A percentile compares a stretch with the other conserved stretches of the same genome.
These are phyloP conservation scores for Rhodotorula sp. DNA, from an alignment of 1,284 basidiomycete genomes.

Conservation along the genomic window DNA sequence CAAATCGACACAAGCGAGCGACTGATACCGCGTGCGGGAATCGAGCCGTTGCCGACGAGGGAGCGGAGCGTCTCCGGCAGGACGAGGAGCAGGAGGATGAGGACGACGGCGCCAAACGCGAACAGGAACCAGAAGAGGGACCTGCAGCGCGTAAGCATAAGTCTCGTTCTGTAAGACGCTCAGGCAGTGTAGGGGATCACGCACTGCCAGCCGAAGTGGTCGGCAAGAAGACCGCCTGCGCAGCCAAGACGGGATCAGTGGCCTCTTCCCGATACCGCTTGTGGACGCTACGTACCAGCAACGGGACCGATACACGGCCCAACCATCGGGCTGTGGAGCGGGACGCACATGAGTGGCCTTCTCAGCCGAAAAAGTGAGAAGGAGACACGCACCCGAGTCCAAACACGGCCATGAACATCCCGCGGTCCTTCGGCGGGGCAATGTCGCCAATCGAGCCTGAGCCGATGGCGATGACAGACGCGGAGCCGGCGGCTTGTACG, in stretches of 20 bases:
- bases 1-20: slow-evolving; percentile 31
- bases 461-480: slow-evolving; percentile 43
- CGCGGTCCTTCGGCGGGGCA: slow-evolving; percentile 36
- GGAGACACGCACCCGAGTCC: slow-evolving; percentile 10
- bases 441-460: slow-evolving; percentile 44
- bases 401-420: slow-evolving; percentile 33
- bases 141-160: slow-evolving; percentile 45
- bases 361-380: too few relatives aligned
- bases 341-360: background rate
- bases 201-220: slow-evolving; percentile 42
- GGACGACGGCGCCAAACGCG: slow-evolving; percentile 62
- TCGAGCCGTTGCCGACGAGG: slow-evolving; percentile 50
- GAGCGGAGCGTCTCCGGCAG: slow-evolving; percentile 65
- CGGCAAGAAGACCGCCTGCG: slow-evolving; percentile 40
- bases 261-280: too few relatives aligned
- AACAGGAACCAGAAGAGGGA: slow-evolving; percentile 78
- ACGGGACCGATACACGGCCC: slow-evolving; percentile 1
- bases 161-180: too few relatives aligned
- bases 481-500: slow-evolving; percentile 63
- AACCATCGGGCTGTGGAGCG: background rate
- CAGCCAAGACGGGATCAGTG: too few relatives aligned
- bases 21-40: slow-evolving; percentile 40
- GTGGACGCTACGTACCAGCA: background rate
- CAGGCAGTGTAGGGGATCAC: background rate
- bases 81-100: slow-evolving; percentile 56